Conservation (phyloP, 2,329 filamentous ascomycete genomes). For the Xylariaceae sp. region DNA sequence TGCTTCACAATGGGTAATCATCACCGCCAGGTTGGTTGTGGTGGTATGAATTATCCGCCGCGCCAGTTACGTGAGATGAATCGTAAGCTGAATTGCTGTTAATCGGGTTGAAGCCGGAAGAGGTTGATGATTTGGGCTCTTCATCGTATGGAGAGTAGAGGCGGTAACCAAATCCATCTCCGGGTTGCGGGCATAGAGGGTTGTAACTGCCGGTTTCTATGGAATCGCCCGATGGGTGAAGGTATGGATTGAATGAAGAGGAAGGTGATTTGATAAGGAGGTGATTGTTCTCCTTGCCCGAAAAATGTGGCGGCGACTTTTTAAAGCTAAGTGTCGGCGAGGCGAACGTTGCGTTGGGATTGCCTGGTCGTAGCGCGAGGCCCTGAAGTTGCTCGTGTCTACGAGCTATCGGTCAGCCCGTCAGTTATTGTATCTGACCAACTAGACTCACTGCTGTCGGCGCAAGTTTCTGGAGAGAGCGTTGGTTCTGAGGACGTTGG, state of each 20-base stretch:
- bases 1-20: conserved; percentile 18
- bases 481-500: not conserved
- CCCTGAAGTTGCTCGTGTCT: conserved; percentile 36
- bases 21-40: conserved; percentile 20
- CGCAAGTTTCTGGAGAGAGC: conserved; percentile 9
- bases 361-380: conserved; percentile 36
- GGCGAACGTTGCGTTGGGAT: conserved; percentile 36
- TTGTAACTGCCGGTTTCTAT: conserved; percentile 31
- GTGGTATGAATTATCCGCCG: conserved; percentile 20
- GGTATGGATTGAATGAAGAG: conserved; percentile 29
- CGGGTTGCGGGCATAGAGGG: conserved; percentile 34
- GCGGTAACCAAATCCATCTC: conserved; percentile 30
- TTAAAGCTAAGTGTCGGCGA: conserved; percentile 31
- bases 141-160: conserved; percentile 30
- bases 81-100: conserved; percentile 25
- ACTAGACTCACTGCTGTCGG: conserved; percentile 26
- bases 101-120: conserved; percentile 29
- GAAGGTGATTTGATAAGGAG: conserved; percentile 24
- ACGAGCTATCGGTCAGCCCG: conserved; percentile 27
- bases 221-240: conserved; percentile 26
- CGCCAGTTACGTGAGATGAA: conserved; percentile 22
- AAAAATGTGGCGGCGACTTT: conserved; percentile 24
- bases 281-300: conserved; percentile 34
- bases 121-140: conserved; percentile 22
- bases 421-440: conserved; percentile 15